Conservation (phyloP, 2,329 filamentous ascomycete species). For the Cylindrodendrum hubeiense region DNA sequence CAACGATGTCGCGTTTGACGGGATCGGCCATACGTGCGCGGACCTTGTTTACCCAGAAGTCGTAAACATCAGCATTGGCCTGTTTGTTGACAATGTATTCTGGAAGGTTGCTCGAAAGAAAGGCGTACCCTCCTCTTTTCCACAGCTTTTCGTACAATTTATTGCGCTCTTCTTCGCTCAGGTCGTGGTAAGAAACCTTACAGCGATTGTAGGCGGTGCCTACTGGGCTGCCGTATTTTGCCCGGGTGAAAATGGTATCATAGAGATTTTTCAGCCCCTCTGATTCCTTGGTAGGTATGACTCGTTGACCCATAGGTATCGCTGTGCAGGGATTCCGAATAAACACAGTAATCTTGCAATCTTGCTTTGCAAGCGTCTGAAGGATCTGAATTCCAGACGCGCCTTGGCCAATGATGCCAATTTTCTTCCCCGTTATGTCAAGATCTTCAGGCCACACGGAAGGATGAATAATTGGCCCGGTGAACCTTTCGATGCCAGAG, state of each 20-base stretch:
- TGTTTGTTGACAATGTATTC: slow-evolving; percentile 56
- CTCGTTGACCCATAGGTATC: slow-evolving; percentile 67
- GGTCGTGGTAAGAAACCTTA: neutral
- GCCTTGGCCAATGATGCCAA: slow-evolving; percentile 1
- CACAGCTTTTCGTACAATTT: slow-evolving; percentile 59
- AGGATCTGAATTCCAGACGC: neutral
- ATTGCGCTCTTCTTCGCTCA: slow-evolving; percentile 53
- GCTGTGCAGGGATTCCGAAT: slow-evolving; percentile 70
- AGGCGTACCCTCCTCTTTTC: slow-evolving; percentile 58
- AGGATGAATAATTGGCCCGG: neutral
- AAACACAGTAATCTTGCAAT: slow-evolving; percentile 59
- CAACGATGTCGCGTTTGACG: slow-evolving; percentile 58
- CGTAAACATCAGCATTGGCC: slow-evolving; percentile 58
- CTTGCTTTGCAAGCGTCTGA: slow-evolving; percentile 50
- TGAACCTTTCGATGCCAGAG: neutral
- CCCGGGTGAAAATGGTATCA: neutral
- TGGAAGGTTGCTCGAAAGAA: slow-evolving; percentile 58
- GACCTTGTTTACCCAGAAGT: slow-evolving; percentile 61
- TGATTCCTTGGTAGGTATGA: slow-evolving; percentile 60
- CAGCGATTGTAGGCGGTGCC: slow-evolving; percentile 30
- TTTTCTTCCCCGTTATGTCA: neutral
- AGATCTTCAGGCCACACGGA: neutral
- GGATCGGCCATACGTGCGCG: slow-evolving; percentile 58
- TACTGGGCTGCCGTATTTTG: neutral
- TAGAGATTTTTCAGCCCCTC: slow-evolving; percentile 52